Base-by-base conservation (phyloP, 331 rosid genomes). In the Acacia pycnantha region DNA sequence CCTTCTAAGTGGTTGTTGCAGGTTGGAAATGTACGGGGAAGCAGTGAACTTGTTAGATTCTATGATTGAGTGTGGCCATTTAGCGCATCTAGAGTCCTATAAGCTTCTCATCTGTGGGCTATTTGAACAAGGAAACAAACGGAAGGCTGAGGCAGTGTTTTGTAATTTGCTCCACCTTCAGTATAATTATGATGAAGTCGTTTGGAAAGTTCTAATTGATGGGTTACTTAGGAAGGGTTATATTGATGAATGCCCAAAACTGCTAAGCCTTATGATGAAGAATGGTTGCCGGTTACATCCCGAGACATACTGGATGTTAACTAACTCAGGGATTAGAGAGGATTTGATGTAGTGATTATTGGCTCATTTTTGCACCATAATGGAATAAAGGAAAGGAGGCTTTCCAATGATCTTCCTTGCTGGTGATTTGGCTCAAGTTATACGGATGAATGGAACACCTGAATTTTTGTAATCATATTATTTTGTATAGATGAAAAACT, bases 131-230 rank as follows among this genome's bases (percentile, higher is more conserved):
- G 89, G 86, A 73, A 61, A 84, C 66, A 58, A 82, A 53, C 88
- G 84, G 82, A 89, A 85, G 86, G 95, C 93, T 37, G 81, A 88
- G 83, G 71, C 76, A 70, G 80, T 86, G 48, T 91, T 89, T 81
- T 33, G 11, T 58, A 84, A 58, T 73, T 56, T 91, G 81, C 86
- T 91, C 65, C 16, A 37, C n/a, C 74, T 85, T 85, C 88, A 85
- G 67, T 91, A 91, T 84, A 89, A 88, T 84, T 51, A 82, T 9
- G 90, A 91, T 79, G 95, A 89, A 51, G 86, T 91, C 44, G 91
- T 87, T 83, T 91, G 93, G 93, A 89, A 88, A 84, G 78, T 91
- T 79, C 85, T 88, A 56, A 87, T 91, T 78, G 91, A 91, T 51
- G 93, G 95, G 75, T 85, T 91, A 75, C 86, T 82, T 64, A 85